Base-by-base conservation (phyloP, 306 rosid genomes). In the Dryas drummondii region DNA sequence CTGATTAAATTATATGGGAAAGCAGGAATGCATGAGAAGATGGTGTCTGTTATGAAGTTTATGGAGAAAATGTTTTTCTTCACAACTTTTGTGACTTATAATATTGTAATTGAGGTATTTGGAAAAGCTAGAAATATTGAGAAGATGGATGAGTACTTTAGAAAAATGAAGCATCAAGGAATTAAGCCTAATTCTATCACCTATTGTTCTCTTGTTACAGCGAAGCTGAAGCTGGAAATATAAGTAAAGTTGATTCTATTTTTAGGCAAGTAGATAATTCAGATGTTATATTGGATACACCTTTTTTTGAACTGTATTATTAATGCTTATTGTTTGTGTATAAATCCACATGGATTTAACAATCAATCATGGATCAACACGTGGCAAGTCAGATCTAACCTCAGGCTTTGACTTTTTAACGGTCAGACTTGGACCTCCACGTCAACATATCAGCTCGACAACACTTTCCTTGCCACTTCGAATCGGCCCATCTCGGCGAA, bases 151-250 rank as follows among this genome's bases (percentile, higher is more conserved):
- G 71, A 66, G 41, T 83, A 78, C 79, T 94, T 88, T 68, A 79
- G 78, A 73, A 87, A 79, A 59, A 88, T 94, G 96, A 94, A 94
- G 88, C 88, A 86, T 76, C 82, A 74, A 68, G 98, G 98, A 66
- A 63, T 94, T 77, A 94, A 94, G 91, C 97, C 97, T 41, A 91
- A 87, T 78, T 84, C 91, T 65, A 73, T 88, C 68, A 89, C 98
- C 50, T 91, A 83, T 66, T 91, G 96, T 79, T 94, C 98, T 52
- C 89, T 94, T 61, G 87, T 19, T 94, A 87, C 80, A 79, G 93
- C 77, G 87, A 86, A 82, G 86, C 87, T 73, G 87, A 86, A 82
- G 86, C 87, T 73, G 88, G 89, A 76, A 56, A 47, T 27, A 66
- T 87, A 9, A 87, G 80, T 61, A 87, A 84, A 83, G 88, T 94